Conservation (phyloP, 345 rosid species). For the Rhodomyrtus tomentosa region DNA sequence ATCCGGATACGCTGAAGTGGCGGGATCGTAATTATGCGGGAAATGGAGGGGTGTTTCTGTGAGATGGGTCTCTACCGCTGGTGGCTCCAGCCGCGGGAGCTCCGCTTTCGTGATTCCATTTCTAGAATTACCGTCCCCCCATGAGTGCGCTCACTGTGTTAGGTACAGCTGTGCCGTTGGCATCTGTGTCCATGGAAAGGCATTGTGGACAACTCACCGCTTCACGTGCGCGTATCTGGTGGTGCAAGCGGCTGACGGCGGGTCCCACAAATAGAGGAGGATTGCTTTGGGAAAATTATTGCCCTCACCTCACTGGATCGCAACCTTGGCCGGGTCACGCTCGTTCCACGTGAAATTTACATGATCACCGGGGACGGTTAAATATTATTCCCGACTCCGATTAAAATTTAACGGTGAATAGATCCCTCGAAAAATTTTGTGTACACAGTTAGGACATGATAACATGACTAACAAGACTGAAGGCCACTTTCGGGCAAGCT, state of each 20-base stretch:
- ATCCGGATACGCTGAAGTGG: not conserved
- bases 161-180: slow-evolving; percentile 4
- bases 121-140: not conserved
- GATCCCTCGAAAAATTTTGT: not conserved
- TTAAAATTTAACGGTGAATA: fast-evolving
- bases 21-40: not conserved
- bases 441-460: not conserved
- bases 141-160: not conserved
- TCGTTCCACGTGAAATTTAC: fast-evolving
- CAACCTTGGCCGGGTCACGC: not conserved
- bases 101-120: not conserved
- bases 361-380: no score
- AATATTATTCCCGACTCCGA: no score
- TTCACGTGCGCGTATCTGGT: not conserved
- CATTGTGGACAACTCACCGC: slow-evolving; percentile 1
- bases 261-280: not conserved
- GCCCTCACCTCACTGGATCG: not conserved
- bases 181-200: not conserved
- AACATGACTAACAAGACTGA: not conserved
- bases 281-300: not conserved
- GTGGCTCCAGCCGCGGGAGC: not conserved
- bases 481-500: not conserved
- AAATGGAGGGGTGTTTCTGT: not conserved
- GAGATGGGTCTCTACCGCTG: not conserved
- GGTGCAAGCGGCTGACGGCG: not conserved